Conservation (phyloP, 2,329 filamentous ascomycete genomes). For the Pseudocercospora pini-densiflorae region DNA sequence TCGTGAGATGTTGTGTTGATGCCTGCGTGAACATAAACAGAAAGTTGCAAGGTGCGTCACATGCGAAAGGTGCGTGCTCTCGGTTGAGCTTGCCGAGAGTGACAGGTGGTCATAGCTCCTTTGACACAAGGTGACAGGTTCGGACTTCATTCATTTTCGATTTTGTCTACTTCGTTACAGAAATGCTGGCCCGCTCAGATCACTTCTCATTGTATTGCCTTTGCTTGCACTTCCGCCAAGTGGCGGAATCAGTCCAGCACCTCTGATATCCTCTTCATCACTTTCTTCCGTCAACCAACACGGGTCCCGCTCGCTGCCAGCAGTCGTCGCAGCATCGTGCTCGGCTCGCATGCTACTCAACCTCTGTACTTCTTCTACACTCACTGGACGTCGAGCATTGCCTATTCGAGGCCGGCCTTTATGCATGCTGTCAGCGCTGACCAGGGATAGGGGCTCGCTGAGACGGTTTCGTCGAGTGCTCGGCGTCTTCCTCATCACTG, state of each 20-base stretch:
- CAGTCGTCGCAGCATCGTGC: slow-evolving; percentile 25
- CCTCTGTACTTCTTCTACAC: slow-evolving; percentile 33
- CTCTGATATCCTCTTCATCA: slow-evolving; percentile 23
- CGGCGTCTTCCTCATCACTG: slow-evolving; percentile 11
- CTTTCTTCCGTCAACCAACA: slow-evolving; percentile 24
- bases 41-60: neutral
- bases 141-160: neutral
- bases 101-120: slow-evolving; percentile 1
- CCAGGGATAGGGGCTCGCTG: slow-evolving; percentile 34
- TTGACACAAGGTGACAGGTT: neutral
- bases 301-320: slow-evolving; percentile 26
- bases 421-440: slow-evolving; percentile 38
- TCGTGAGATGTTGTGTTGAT: neutral
- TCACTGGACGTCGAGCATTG: slow-evolving; percentile 29
- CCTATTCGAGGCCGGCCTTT: slow-evolving; percentile 28
- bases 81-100: neutral
- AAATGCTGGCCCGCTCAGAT: slow-evolving; percentile 33
- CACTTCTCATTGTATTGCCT: slow-evolving; percentile 25
- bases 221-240: slow-evolving; percentile 11
- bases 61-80: neutral
- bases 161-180: slow-evolving; percentile 16
- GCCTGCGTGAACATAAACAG: neutral
- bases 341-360: slow-evolving; percentile 37
- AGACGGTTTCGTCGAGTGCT: slow-evolving; percentile 23
- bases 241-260: slow-evolving; percentile 25